Base-by-base conservation (phyloP, 768 basidiomycete species). In the Megacollybia marginata region DNA sequence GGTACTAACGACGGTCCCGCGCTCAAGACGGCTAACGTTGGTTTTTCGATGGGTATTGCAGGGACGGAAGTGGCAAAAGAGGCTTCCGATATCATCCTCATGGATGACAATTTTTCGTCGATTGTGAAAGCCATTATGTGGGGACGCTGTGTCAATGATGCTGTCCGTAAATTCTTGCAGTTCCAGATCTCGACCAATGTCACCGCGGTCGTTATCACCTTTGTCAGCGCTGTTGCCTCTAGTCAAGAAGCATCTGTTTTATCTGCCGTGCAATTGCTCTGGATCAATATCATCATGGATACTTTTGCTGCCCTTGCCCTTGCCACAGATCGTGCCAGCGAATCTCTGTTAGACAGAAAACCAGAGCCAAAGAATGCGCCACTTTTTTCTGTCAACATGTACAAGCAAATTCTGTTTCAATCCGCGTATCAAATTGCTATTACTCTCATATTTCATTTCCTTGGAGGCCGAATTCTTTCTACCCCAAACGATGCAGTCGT, bases 211-310 rank as follows among this genome's bases (percentile, higher is more conserved):
- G 66, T 94, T 50, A 85, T 97, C 61, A 97, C 95, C 10, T 94
- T 92, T 57, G 79, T 95, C 52, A 82, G 94, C 33, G 90, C 93
- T 34, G 82, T 97, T 48, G 80, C 88, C 1, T 93, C 92, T 15
- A 54, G 61, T 6, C 61, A 78, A 48, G 94, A 96, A 62, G 58
- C 71, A 9, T 92, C 93, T 1, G 93, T 92, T n/a, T 72, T 99
- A 28, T 85, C 89, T 19, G 95, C 96, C 32, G 96, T 99, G 1
- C 96, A 99, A 63, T 70, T 99, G 5, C 80, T 99, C 18, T 99
- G 96, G 94, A 92, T 97, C 67, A 97, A 97, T 73, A 86, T 98
- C 54, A 95, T 95, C 65, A 95, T 95, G 93, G 94, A 96, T 63
- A 95, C 92, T 2, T 97, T 99, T 62, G 96, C 96, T 49, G 96